phyloP scores from a whole-genome alignment of 805 yeast genomes.

The Wickerhamomyces ciferrii region DNA sequence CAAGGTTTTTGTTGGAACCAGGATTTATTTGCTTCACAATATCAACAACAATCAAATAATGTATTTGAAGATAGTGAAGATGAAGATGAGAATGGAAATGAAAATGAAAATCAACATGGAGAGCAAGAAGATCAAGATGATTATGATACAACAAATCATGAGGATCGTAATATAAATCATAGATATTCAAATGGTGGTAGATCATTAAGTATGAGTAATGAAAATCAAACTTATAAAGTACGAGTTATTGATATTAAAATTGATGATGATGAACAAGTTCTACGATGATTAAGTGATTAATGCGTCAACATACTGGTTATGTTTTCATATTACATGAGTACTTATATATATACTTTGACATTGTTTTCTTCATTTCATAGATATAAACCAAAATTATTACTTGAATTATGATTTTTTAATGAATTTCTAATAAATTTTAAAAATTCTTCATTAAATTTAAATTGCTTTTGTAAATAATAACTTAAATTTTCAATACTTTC shows the following conservation, averaged over 20 bases:
- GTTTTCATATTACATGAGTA: neutral
- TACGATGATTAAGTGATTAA: neutral
- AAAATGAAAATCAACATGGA: neutral
- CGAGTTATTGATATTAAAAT: conserved; percentile 18
- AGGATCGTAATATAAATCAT: no score
- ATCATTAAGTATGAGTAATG: conserved; percentile 12
- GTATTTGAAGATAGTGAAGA: conserved; percentile 28
- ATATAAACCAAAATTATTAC: conserved; percentile 21
- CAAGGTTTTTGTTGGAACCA: conserved; percentile 79
- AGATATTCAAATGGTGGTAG: neutral
- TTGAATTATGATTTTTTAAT: conserved; percentile 10
- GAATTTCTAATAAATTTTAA: conserved; percentile 3
- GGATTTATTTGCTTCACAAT: conserved; percentile 67
- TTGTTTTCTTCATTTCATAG: neutral
- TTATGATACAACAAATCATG: conserved; percentile 13
- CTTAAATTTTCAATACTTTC: conserved; percentile 23
- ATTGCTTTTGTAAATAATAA: conserved; percentile 2
- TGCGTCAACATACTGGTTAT: neutral
- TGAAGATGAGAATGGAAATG: conserved; percentile 1
- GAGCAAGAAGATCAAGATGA: conserved; percentile 2
- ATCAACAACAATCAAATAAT: conserved; percentile 49
- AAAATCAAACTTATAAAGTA: conserved; percentile 12
- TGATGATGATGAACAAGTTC: conserved; percentile 14
- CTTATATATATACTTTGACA: neutral
- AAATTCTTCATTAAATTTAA: conserved; percentile 5